phyloP scores from a whole-genome alignment of 768 basidiomycete genomes.

The Trametes maxima region DNA sequence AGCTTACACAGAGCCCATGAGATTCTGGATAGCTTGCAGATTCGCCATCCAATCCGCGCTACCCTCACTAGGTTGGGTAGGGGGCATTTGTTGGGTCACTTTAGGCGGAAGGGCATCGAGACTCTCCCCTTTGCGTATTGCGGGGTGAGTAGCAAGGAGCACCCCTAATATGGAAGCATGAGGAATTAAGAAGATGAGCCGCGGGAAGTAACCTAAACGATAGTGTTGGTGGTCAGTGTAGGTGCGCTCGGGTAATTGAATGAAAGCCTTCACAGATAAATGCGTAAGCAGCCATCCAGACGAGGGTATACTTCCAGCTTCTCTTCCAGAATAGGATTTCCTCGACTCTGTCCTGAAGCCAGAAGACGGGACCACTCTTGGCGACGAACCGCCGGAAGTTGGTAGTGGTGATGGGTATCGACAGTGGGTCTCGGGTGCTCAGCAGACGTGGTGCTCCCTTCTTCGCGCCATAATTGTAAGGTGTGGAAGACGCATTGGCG shows the following conservation, averaged over 20 bases:
- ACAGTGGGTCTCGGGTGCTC: slow-evolving; percentile 68
- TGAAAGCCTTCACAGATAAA: slow-evolving; percentile 62
- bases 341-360: slow-evolving; percentile 87
- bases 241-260: slow-evolving; percentile 32
- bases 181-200: slow-evolving; percentile 70
- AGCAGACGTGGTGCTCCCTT: slow-evolving; percentile 43
- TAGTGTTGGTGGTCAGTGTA: background rate
- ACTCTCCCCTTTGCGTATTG: slow-evolving; percentile 21
- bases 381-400: slow-evolving; percentile 84
- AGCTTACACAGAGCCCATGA: slow-evolving; percentile 82
- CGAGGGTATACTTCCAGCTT: slow-evolving; percentile 68
- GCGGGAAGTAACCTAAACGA: slow-evolving; percentile 73
- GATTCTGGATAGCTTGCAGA: slow-evolving; percentile 86
- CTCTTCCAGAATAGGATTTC: slow-evolving; percentile 84
- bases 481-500: slow-evolving; percentile 24
- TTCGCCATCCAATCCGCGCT: slow-evolving; percentile 85
- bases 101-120: slow-evolving; percentile 32
- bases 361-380: slow-evolving; percentile 78
- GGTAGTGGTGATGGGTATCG: slow-evolving; percentile 72
- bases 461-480: slow-evolving; percentile 16
- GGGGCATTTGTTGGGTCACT: slow-evolving; percentile 21
- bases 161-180: slow-evolving; percentile 61
- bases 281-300: slow-evolving; percentile 76
- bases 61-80: slow-evolving; percentile 54
- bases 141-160: slow-evolving; percentile 68